Base-by-base conservation (phyloP, 108 stramenopile genomes). In the Fistulifera pelliculosa region DNA sequence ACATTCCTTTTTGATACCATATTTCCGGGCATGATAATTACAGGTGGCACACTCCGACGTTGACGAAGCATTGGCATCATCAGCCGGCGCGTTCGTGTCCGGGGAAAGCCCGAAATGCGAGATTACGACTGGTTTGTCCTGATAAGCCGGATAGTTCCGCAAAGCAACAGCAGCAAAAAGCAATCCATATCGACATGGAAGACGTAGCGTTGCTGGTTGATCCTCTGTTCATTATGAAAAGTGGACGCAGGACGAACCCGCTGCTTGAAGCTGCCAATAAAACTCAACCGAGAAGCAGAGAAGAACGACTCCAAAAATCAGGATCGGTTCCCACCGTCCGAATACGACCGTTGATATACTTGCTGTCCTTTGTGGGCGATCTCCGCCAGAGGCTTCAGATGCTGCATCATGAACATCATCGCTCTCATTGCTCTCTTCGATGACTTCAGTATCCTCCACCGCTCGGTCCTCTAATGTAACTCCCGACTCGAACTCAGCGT, bases 111-210 rank as follows among this genome's bases (percentile, higher is more conserved):
- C 66, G 24, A 78, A 59, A 63, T 96, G 95, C 2, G 89, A 93
- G 42, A 96, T 84, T 19, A 81, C 95, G 3, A 96, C 91, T 1
- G 95, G 93, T 58, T 80, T 70, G 38, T 75, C 64, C 55, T 58
- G 45, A 47, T 93, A 80, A 39, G 94, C 72, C 3, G 95, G 91
- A 56, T 65, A 88, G n/a, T 79, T 78, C 24, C 83, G 80, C 17
- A 94, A 61, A 10, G 74, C 83, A 41, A 94, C 95, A 38, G 77
- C 52, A 0, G 87, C 94, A 74, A 96, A 75, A 94, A 96, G 62
- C 93, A 94, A 69, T 96, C 95, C 94, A 96, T 94, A 58, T 96
- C 95, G 1, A 95, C 83, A 51, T 95, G 94, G 49, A 96, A 78
- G 17, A 96, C 79, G 45, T 79, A 83, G 41, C 89, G 73, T 26